phyloP scores from a whole-genome alignment of 257 asterid genomes.

The Solanum corneliomulleri region DNA sequence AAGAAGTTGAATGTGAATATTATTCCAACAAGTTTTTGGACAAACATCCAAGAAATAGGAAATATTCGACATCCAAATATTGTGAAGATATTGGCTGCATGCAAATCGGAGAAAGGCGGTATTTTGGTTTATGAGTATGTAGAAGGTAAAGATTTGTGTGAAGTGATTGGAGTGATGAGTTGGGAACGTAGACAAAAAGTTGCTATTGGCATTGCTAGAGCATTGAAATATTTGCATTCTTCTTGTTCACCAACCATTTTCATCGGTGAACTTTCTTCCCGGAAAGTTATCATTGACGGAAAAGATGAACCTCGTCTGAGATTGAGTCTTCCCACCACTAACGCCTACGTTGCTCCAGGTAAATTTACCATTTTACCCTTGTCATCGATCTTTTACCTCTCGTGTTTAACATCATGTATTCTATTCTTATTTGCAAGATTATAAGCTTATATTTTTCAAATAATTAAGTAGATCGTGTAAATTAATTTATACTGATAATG shows the following conservation, averaged over 20 bases:
- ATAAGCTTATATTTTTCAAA: neutral
- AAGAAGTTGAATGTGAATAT: constrained; percentile 7
- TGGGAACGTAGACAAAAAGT: constrained; percentile 54
- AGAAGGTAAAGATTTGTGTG: constrained; percentile 49
- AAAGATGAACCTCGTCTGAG: constrained; percentile 46
- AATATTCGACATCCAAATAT: constrained; percentile 50
- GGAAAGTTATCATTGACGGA: constrained; percentile 34
- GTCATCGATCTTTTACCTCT: neutral
- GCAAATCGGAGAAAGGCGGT: constrained; percentile 48
- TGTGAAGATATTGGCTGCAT: constrained; percentile 43
- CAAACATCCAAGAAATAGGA: constrained; percentile 19
- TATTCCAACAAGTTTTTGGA: constrained; percentile 13
- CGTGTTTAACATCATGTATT: neutral
- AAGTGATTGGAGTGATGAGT: constrained; percentile 20
- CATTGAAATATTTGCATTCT: constrained; percentile 47
- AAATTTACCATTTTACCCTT: neutral
- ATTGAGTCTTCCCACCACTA: constrained; percentile 19
- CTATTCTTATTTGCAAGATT: neutral
- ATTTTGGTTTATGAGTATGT: constrained; percentile 50
- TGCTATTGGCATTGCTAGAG: constrained; percentile 50
- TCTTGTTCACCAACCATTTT: constrained; percentile 30
- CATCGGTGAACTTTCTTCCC: constrained; percentile 36
- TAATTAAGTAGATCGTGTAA: neutral
- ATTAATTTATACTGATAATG: neutral
- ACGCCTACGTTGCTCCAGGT: constrained; percentile 59